These are phyloP conservation scores for Russula earlei DNA, from an alignment of 768 basidiomycete genomes.

Conservation along the genomic window DNA sequence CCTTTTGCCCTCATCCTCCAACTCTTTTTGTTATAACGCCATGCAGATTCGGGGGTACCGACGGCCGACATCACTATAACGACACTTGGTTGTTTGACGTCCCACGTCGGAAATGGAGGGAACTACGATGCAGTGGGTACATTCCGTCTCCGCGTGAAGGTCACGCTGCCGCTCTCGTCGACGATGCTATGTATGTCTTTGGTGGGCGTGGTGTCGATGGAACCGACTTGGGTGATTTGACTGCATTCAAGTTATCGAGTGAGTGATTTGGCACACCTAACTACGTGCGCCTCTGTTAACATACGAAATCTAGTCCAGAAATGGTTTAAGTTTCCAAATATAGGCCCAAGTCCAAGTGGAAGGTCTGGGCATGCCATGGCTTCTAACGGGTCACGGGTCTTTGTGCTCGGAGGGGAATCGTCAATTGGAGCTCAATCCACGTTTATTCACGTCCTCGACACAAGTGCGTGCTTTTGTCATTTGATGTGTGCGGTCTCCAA, in stretches of 20 bases:
- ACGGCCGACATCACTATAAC: slow-evolving; percentile 95
- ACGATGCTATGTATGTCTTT: slow-evolving; percentile 96
- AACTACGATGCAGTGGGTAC: slow-evolving; percentile 91
- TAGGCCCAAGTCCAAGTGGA: slow-evolving; percentile 90
- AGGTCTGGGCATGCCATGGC: slow-evolving; percentile 98
- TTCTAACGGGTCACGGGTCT: slow-evolving; percentile 76
- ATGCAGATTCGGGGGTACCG: slow-evolving; percentile 87
- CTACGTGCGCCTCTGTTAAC: neutral
- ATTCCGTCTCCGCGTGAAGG: slow-evolving; percentile 93
- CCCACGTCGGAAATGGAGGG: slow-evolving; percentile 72
- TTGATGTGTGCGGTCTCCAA: neutral
- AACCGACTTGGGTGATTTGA: slow-evolving; percentile 87
- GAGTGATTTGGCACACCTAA: slow-evolving; percentile 30
- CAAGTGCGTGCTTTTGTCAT: slow-evolving; percentile 49
- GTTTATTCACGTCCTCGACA: slow-evolving; percentile 84
- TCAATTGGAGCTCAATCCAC: slow-evolving; percentile 58
- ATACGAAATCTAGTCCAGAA: slow-evolving; percentile 58
- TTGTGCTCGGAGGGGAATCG: slow-evolving; percentile 92
- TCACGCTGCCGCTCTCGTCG: slow-evolving; percentile 90
- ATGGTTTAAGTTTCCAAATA: slow-evolving; percentile 99
- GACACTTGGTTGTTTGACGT: slow-evolving; percentile 96
- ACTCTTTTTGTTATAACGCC: neutral
- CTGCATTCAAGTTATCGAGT: slow-evolving; percentile 97
- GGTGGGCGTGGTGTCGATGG: slow-evolving; percentile 96
- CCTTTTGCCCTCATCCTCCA: slow-evolving; percentile 13